Evolutionary conservation across 352 stramenopile genomes (phyloP), one percentile per base, ranked within the genome.

Genomic region (Pilasporangium apinafurcum): DNA sequence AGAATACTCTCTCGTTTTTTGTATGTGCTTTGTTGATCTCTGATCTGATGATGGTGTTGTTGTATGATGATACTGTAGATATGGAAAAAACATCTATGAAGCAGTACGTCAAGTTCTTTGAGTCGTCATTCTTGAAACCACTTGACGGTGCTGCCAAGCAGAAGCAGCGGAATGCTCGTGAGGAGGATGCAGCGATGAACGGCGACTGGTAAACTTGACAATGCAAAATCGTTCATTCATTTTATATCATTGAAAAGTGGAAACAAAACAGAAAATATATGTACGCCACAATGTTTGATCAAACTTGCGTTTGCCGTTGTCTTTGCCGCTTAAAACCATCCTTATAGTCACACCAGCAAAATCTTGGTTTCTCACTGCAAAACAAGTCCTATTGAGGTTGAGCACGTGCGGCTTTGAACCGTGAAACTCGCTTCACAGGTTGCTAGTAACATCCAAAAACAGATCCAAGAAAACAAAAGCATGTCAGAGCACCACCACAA

Each of bases 381-480:
- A 39, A 39, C 22, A 39, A 13, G 2, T 14, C n/a, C 29, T 45
- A 45, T 12, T 49, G 41, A 21, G 41, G n/a, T n/a, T n/a, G 41
- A 1, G 28, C 35, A 20, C 78, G 65, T 7, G 80, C 59, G 3
- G 73, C 76, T 72, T 83, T 82, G 42, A 94, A 94, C 25, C 82
- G 72, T 8, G 82, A 94, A 1, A 94, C 82, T 25, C 82, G 77
- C 52, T 91, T 84, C 29, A 91, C 77, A 8, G 80, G 79, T 86
- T 87, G 66, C 79, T 92, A 25, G 9, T 24, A 1, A 2, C 9
- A 44, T 6, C 18, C n/a, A n/a, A 31, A 31, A 14, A 30, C 18
- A 50, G 7, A 48, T n/a, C 38, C 22, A 12, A 31, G 12, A 37
- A 10, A 49, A 49, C 5, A 40, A 20, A 5, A 37, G 14, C 37